Evolutionary conservation across 257 asterid genomes (phyloP).

Genomic region (Gentiana macrophylla): DNA sequence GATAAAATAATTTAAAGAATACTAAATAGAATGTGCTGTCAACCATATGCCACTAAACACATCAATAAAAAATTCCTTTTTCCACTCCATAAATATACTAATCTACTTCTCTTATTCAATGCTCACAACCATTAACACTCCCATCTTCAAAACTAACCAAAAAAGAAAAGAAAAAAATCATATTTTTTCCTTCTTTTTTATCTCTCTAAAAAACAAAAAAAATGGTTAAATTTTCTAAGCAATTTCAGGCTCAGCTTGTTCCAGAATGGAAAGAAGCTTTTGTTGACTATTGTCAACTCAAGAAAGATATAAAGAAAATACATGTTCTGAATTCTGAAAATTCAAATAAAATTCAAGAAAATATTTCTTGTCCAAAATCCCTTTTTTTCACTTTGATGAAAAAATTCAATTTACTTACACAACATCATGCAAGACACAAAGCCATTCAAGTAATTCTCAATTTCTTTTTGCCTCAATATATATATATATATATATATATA

Average conservation of each 20-base stretch:
- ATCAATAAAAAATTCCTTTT: constrained; percentile 33
- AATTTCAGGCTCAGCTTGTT: constrained; percentile 75
- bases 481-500: background rate
- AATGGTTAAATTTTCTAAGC: constrained; percentile 89
- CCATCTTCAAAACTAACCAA: no score
- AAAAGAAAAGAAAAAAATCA: background rate
- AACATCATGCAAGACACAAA: constrained; percentile 30
- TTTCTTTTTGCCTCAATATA: background rate
- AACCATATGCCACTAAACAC: constrained; percentile 22
- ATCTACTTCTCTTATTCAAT: constrained; percentile 14
- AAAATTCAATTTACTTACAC: constrained; percentile 27
- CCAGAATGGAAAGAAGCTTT: constrained; percentile 99
- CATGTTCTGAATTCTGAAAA: constrained; percentile 23
- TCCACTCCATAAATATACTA: constrained; percentile 46
- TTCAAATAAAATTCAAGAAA: constrained; percentile 8
- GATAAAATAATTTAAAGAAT: constrained; percentile 18
- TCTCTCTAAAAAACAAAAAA: background rate
- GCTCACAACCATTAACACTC: constrained; percentile 14
- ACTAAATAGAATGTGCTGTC: constrained; percentile 63
- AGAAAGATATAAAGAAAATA: constrained; percentile 68
- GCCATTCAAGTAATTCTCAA: constrained; percentile 44
- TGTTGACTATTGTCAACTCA: constrained; percentile 76
- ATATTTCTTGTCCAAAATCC: constrained; percentile 11
- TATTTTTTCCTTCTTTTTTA: constrained; percentile 1
- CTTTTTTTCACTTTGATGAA: constrained; percentile 23